These are phyloP conservation scores for Terana coerulea DNA, from an alignment of 768 basidiomycete genomes.

Conservation along the genomic window DNA sequence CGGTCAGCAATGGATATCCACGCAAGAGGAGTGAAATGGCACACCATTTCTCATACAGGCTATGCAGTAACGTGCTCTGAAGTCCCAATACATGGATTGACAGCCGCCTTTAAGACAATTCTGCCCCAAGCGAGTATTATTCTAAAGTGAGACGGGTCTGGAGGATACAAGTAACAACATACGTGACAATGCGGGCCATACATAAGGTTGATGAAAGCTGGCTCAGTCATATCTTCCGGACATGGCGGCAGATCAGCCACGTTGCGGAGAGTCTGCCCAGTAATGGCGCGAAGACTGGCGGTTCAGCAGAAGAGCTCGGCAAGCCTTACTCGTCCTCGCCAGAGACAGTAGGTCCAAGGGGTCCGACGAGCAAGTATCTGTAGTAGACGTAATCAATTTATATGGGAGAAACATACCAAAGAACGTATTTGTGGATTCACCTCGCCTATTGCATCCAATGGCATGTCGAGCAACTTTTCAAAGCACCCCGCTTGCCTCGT, in stretches of 20 bases:
- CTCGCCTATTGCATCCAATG: neutral
- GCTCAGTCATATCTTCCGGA: neutral
- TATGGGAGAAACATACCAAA: neutral
- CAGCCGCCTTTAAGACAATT: neutral
- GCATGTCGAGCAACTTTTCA: neutral
- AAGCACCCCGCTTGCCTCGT: neutral
- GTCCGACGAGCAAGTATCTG: neutral
- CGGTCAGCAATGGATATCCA: neutral
- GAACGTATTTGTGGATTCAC: too few relatives aligned
- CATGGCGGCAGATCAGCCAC: neutral
- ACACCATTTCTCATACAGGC: neutral
- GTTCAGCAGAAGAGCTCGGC: neutral
- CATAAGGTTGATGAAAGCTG: neutral
- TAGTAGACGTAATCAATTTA: too few relatives aligned
- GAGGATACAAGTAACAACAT: neutral
- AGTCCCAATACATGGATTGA: neutral
- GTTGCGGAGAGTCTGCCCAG: neutral
- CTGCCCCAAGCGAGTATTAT: neutral
- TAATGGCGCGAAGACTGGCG: neutral
- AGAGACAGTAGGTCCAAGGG: conserved; percentile 2
- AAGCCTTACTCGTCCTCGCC: conserved; percentile 1
- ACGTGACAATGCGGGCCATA: neutral
- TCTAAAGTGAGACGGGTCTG: neutral
- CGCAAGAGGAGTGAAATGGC: neutral
- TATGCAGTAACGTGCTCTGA: neutral